Evolutionary conservation across 2,329 filamentous ascomycete species (phyloP).

Genomic region (Penicillium sp.): DNA sequence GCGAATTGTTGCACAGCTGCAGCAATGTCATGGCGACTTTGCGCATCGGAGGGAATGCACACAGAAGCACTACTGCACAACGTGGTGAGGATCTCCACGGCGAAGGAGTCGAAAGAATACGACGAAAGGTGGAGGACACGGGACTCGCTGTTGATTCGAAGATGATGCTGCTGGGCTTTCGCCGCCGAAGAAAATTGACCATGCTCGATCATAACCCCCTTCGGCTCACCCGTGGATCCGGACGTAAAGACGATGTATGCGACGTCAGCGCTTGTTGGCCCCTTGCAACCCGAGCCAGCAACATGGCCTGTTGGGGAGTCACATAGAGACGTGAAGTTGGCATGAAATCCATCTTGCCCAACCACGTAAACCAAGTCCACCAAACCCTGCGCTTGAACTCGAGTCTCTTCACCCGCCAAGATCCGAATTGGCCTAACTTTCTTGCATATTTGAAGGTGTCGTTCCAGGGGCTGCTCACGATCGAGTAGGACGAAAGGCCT

Average conservation of each 20-base stretch:
- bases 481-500: too few species aligned
- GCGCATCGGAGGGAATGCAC: neutral
- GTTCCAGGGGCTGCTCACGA: too few species aligned
- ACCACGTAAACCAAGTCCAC: neutral
- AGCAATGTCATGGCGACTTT: neutral
- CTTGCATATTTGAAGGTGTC: neutral
- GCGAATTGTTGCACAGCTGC: neutral
- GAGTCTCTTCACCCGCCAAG: neutral
- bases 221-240: constrained; percentile 46
- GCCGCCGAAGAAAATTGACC: constrained; percentile 36
- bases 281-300: too few species aligned
- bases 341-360: neutral
- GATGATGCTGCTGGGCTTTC: constrained; percentile 26
- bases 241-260: constrained; percentile 60
- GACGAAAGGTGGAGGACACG: neutral
- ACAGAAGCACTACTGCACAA: neutral
- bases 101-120: neutral
- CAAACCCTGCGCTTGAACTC: neutral
- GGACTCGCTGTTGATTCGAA: constrained; percentile 10
- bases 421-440: neutral
- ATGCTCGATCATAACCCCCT: constrained; percentile 49
- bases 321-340: too few species aligned
- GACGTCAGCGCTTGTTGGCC: neutral
- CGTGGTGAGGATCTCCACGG: neutral
- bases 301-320: neutral